A percentile compares a stretch with the other conserved stretches of the same genome.
Conservation (phyloP, 163 green algal genomes). For the Chlamydomonas reinhardtii region DNA sequence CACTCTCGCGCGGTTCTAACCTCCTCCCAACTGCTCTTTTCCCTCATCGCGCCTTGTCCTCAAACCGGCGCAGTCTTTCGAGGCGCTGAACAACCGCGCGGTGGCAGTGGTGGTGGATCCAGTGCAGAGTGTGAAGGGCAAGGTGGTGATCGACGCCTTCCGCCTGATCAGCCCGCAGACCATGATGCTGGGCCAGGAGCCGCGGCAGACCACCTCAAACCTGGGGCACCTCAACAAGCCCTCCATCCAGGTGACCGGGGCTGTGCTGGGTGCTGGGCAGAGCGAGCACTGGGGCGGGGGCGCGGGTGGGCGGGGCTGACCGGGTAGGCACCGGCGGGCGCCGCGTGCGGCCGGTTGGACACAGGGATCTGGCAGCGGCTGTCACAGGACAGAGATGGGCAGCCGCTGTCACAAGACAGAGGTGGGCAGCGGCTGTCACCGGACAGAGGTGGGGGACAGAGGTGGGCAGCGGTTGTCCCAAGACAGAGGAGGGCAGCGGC, state of each 20-base stretch:
- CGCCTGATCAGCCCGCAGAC: conserved; percentile 90
- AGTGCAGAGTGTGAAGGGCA: conserved; percentile 98
- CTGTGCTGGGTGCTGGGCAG: not conserved
- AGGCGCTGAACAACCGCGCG: conserved; percentile 95
- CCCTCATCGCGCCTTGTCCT: not conserved
- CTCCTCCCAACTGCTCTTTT: too few relatives aligned
- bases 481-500: too few relatives aligned
- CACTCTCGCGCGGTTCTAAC: too few relatives aligned
- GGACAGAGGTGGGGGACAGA: too few relatives aligned
- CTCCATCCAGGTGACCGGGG: conserved; percentile 88
- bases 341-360: too few relatives aligned
- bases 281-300: not conserved
- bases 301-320: too few relatives aligned
- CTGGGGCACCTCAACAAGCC: conserved; percentile 99
- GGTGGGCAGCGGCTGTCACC: too few relatives aligned
- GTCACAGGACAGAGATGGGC: too few relatives aligned
- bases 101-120: conserved; percentile 99
- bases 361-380: too few relatives aligned
- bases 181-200: conserved; percentile 94
- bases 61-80: conserved; percentile 82
- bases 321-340: too few relatives aligned
- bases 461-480: too few relatives aligned
- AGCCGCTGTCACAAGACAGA: too few relatives aligned
- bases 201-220: conserved; percentile 98
- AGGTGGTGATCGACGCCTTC: conserved; percentile 99